Evolutionary conservation across 352 stramenopile species (phyloP).

Genomic region (Phytophthora multivora): DNA sequence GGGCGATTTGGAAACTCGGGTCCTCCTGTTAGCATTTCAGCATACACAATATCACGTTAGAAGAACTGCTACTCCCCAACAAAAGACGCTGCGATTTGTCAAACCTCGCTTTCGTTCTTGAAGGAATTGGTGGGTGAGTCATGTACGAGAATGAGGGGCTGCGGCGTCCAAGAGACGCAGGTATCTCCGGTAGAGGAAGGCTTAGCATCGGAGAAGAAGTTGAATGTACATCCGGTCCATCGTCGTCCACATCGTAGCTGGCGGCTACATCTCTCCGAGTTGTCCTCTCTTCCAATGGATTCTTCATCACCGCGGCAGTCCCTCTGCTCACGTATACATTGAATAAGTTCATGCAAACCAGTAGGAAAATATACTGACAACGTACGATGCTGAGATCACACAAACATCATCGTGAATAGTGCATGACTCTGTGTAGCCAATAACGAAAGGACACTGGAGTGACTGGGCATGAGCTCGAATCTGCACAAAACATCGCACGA

Average conservation of each 20-base stretch:
- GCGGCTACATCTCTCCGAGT: constrained; percentile 34
- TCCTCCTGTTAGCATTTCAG: constrained; percentile 35
- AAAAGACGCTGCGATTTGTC: not conserved
- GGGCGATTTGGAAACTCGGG: constrained; percentile 60
- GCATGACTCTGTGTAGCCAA: constrained; percentile 96
- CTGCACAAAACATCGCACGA: constrained; percentile 28
- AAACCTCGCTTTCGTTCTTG: constrained; percentile 42
- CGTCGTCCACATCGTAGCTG: constrained; percentile 54
- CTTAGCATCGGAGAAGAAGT: constrained; percentile 44
- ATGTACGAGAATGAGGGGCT: constrained; percentile 54
- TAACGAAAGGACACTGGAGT: constrained; percentile 95
- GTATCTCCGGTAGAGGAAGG: constrained; percentile 35
- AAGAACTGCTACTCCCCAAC: not conserved
- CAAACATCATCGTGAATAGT: constrained; percentile 97
- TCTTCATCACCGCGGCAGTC: constrained; percentile 82
- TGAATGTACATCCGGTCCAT: constrained; percentile 35
- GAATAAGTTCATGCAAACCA: not conserved
- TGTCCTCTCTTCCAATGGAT: constrained; percentile 49
- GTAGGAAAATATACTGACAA: constrained; percentile 1
- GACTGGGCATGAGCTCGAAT: constrained; percentile 96
- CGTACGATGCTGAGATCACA: constrained; percentile 95
- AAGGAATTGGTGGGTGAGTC: constrained; percentile 21
- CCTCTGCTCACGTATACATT: constrained; percentile 40
- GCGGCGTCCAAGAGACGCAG: constrained; percentile 42
- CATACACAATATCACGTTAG: constrained; percentile 4